Base-by-base conservation (phyloP, 345 rosid species). In the Populus ilicifolia region DNA sequence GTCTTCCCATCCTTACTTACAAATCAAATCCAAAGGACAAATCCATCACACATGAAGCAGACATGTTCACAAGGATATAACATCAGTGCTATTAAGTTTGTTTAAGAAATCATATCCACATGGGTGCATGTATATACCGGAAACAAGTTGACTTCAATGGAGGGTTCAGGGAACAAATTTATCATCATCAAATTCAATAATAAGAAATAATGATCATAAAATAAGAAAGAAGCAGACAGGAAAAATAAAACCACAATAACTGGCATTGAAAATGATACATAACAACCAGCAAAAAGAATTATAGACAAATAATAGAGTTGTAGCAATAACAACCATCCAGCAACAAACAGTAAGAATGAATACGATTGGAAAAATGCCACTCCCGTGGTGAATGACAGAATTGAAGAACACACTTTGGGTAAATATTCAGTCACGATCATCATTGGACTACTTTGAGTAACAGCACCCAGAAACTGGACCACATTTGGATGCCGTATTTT, bases 381-480 rank as follows among this genome's bases (percentile, higher is more conserved):
- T 52, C 59, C 59, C 2, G 6, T 18, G 56, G 46, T 33, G 59
- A 74, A 73, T 62, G 5, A 76, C 21, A 76, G 66, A 20, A 64
- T 62, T 41, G 72, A 43, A 69, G 63, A 67, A 74, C 7, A 75
- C 64, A 95, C 98, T 97, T 93, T 90, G 14, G 92, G 96, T 75
- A 96, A 80, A 82, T 92, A 93, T 80, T 93, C 99, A 20, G 92
- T 96, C 67, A 96, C 98, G 81, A 93, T 96, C 98, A 96, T 96
- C 99, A 96, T 91, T 52, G 99, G 98, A 77, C 91, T 93, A 85
- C 87, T 96, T 79, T 92, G 99, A 25, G 98, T 95, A 75, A 96
- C 96, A 71, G 99, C 98, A 77, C 99, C 97, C 78, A 96, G 89
- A 84, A 96, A 96, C 83, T 96, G 99, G 25, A 96, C 96, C 5